Percentiles rank a stretch among this genome's conserved stretches.
phyloP scores from a whole-genome alignment of 345 rosid genomes.

The Mangifera indica region DNA sequence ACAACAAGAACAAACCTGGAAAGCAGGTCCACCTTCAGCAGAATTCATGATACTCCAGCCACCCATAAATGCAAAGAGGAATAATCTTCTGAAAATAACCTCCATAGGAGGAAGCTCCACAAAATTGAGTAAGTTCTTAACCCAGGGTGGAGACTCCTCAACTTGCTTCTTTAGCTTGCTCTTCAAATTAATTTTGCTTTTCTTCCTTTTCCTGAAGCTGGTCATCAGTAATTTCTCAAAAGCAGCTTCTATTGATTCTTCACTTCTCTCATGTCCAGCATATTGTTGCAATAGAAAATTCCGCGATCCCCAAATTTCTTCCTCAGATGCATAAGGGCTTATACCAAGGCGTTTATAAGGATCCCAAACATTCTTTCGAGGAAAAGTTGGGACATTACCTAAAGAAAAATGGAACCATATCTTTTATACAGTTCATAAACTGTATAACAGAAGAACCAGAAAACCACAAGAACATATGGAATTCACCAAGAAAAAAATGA shows the following conservation, averaged over 20 bases:
- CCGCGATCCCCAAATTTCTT: conserved; percentile 95
- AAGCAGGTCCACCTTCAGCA: conserved; percentile 98
- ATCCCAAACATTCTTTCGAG: conserved; percentile 77
- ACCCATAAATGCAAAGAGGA: conserved; percentile 97
- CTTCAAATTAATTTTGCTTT: conserved; percentile 80
- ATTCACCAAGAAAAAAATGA: background rate
- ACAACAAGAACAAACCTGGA: conserved; percentile 66
- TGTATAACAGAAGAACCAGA: background rate
- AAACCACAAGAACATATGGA: background rate
- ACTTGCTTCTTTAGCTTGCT: conserved; percentile 86
- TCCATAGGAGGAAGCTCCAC: conserved; percentile 82
- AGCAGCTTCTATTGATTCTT: conserved; percentile 91
- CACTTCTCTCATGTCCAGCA: conserved; percentile 88
- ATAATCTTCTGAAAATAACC: conserved; percentile 82
- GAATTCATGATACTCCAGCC: conserved; percentile 99
- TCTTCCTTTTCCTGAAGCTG: conserved; percentile 78
- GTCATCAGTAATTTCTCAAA: conserved; percentile 87
- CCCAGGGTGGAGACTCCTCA: conserved; percentile 95
- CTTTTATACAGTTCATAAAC: background rate
- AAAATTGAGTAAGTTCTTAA: conserved; percentile 65
- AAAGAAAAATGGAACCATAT: background rate
- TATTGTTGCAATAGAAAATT: conserved; percentile 87
- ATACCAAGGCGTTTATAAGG: conserved; percentile 86
- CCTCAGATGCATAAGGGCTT: conserved; percentile 80
- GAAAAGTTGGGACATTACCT: conserved; percentile 71